Evolutionary conservation across 495 filamentous ascomycete species (phyloP).

Genomic region (Apodospora peruviana): DNA sequence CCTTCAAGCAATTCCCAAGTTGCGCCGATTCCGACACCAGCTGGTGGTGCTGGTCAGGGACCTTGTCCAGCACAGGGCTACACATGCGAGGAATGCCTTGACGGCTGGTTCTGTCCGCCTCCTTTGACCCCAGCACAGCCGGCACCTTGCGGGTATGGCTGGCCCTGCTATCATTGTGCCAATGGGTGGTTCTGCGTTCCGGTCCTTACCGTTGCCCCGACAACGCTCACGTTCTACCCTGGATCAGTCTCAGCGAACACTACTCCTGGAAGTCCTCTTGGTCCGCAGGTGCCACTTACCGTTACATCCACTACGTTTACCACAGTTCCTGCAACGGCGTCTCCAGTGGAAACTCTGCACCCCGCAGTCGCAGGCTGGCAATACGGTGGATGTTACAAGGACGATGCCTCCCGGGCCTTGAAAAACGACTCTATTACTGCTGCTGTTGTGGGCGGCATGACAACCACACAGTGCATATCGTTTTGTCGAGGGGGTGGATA

Average conservation of each 20-base stretch:
- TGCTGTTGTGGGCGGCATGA: constrained; percentile 33
- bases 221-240: constrained; percentile 4
- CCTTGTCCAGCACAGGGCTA: constrained; percentile 35
- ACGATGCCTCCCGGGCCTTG: constrained; percentile 44
- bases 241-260: not conserved
- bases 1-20: not conserved
- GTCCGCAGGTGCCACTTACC: not conserved
- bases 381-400: constrained; percentile 54
- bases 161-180: constrained; percentile 35
- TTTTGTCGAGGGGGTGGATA: constrained; percentile 44
- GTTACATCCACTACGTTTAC: constrained; percentile 3
- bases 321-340: constrained; percentile 1
- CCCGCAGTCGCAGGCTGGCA: constrained; percentile 37
- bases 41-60: constrained; percentile 5
- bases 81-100: constrained; percentile 34
- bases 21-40: not conserved
- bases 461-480: constrained; percentile 50
- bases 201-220: constrained; percentile 13
- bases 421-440: constrained; percentile 27
- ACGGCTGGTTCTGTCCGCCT: constrained; percentile 40
- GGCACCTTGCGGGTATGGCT: constrained; percentile 36
- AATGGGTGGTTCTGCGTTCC: constrained; percentile 37
- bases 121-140: constrained; percentile 33
- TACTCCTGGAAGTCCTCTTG: not conserved
- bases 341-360: constrained; percentile 13